Conservation (phyloP, 768 basidiomycete genomes). For the Saitozyma sp. region DNA sequence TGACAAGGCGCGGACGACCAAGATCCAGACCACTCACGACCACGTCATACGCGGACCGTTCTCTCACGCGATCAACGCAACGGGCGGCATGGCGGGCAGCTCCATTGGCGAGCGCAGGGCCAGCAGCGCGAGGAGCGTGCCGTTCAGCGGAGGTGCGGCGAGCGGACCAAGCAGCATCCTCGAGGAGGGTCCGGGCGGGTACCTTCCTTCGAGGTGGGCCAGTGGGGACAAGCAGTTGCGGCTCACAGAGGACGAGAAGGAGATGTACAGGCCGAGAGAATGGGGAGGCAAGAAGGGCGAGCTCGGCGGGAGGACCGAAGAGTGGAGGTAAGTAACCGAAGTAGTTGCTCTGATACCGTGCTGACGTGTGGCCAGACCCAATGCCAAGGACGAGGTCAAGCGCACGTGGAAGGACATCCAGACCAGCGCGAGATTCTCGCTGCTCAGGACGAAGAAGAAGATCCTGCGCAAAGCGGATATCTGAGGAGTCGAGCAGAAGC, state of each 20-base stretch:
- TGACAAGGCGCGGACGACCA: slow-evolving; percentile 20
- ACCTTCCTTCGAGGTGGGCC: slow-evolving; percentile 49
- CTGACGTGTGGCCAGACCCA: slow-evolving; percentile 26
- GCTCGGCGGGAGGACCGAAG: slow-evolving; percentile 34
- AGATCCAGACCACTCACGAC: slow-evolving; percentile 37
- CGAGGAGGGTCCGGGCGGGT: slow-evolving; percentile 41
- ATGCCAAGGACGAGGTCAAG: slow-evolving; percentile 45
- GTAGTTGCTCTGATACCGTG: background rate
- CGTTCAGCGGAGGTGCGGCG: slow-evolving; percentile 10
- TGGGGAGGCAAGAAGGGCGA: slow-evolving; percentile 47
- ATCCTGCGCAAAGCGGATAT: slow-evolving; percentile 5
- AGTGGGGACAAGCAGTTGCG: slow-evolving; percentile 44
- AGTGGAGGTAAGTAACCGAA: slow-evolving; percentile 48
- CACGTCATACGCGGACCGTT: slow-evolving; percentile 44
- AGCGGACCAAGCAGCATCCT: slow-evolving; percentile 21
- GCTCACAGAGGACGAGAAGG: slow-evolving; percentile 44
- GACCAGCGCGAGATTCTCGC: slow-evolving; percentile 46
- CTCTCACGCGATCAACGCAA: slow-evolving; percentile 28
- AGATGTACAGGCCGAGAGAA: slow-evolving; percentile 50
- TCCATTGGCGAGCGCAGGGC: slow-evolving; percentile 6
- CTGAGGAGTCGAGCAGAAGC: no score
- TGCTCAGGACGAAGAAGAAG: slow-evolving; percentile 51
- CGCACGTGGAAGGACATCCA: slow-evolving; percentile 48
- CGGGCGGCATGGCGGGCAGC: slow-evolving; percentile 2
- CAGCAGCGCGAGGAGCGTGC: slow-evolving; percentile 3